Conservation (phyloP, 441 rosid species). For the Raphanus hybrid region DNA sequence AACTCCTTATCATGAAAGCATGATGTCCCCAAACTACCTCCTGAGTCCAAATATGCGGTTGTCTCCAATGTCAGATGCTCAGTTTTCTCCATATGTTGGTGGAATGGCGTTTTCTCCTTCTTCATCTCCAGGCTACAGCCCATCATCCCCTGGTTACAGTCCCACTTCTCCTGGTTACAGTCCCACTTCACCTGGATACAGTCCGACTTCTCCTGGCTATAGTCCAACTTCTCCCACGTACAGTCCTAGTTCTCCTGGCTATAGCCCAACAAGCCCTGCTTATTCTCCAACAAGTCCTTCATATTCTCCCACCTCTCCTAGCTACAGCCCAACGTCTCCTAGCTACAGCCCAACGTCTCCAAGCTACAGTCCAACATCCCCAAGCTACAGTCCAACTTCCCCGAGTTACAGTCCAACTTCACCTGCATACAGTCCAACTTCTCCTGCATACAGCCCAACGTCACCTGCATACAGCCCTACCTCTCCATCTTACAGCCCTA, state of each 20-base stretch:
- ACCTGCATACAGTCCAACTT: slow-evolving; percentile 64
- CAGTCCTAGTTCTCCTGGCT: slow-evolving; percentile 79
- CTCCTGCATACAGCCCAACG: slow-evolving; percentile 72
- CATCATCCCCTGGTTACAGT: slow-evolving; percentile 76
- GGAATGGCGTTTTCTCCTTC: slow-evolving; percentile 93
- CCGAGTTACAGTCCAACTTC: slow-evolving; percentile 86
- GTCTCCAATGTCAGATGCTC: slow-evolving; percentile 87
- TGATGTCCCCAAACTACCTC: slow-evolving; percentile 84
- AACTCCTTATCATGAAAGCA: slow-evolving; percentile 92
- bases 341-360: slow-evolving; percentile 80
- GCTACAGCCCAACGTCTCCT: slow-evolving; percentile 34
- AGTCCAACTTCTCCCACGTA: slow-evolving; percentile 73
- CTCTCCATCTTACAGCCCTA: slow-evolving; percentile 81
- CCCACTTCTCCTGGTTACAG: slow-evolving; percentile 83
- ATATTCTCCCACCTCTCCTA: slow-evolving; percentile 58
- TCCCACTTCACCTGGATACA: background rate
- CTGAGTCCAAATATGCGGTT: slow-evolving; percentile 87
- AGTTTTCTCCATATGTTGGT: slow-evolving; percentile 89
- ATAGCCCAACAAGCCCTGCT: slow-evolving; percentile 81
- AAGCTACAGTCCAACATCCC: slow-evolving; percentile 83
- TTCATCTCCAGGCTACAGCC: slow-evolving; percentile 86
- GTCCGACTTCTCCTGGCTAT: background rate
- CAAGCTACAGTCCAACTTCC: slow-evolving; percentile 84
- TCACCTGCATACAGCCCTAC: slow-evolving; percentile 76
- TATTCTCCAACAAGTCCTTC: slow-evolving; percentile 81